These are phyloP conservation scores for Schizothecium vesticola DNA, from an alignment of 495 filamentous ascomycete genomes.

Conservation along the genomic window DNA sequence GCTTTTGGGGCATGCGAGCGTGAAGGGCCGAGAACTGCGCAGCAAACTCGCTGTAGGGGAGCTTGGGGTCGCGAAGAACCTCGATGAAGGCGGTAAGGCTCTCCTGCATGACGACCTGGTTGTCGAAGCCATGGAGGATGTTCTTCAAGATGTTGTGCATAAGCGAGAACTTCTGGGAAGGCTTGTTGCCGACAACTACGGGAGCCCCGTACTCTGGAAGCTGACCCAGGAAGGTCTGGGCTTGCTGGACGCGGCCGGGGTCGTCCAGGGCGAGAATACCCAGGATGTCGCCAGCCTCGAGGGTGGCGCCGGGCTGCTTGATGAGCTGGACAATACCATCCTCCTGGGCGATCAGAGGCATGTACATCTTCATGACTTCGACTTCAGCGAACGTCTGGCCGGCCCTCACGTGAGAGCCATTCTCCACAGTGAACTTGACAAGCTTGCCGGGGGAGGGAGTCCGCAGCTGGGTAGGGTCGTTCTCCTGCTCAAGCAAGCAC, in stretches of 20 bases:
- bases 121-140: constrained; percentile 92
- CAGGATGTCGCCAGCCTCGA: constrained; percentile 97
- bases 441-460: constrained; percentile 96
- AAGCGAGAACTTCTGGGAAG: constrained; percentile 77
- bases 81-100: constrained; percentile 86
- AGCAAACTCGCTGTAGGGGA: constrained; percentile 95
- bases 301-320: constrained; percentile 97
- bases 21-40: constrained; percentile 93
- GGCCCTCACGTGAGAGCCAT: constrained; percentile 88
- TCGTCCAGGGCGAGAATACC: constrained; percentile 96
- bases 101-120: constrained; percentile 88
- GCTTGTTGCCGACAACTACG: constrained; percentile 83
- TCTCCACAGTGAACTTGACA: constrained; percentile 96
- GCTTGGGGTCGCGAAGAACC: constrained; percentile 80
- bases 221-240: constrained; percentile 90
- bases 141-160: constrained; percentile 75
- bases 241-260: constrained; percentile 92
- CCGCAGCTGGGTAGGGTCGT: constrained; percentile 94
- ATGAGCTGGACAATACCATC: constrained; percentile 96
- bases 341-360: constrained; percentile 95
- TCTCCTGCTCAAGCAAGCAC: constrained; percentile 96
- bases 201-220: constrained; percentile 84
- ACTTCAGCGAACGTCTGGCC: constrained; percentile 95
- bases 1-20: constrained; percentile 89
- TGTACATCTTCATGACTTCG: constrained; percentile 99